Base-by-base conservation (phyloP, 352 stramenopile species). In the Phytophthora syringae region DNA sequence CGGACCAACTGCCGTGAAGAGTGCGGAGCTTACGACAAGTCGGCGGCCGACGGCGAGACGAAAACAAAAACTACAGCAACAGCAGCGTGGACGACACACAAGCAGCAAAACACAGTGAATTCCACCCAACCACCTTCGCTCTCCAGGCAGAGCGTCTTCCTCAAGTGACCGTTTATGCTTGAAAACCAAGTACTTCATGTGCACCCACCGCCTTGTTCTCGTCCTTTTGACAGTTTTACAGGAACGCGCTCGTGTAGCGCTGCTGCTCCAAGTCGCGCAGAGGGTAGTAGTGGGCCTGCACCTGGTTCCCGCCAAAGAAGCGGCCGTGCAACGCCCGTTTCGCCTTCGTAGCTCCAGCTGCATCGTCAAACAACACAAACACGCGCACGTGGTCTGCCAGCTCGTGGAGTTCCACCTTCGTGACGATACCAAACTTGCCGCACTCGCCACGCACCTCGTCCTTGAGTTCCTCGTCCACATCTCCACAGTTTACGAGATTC, bases 241-340 rank as follows among this genome's bases (percentile, higher is more conserved):
- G 54, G 60, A 92, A 92, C 12, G 32, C 69, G 40, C 80, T 84
- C 20, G 60, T 76, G 71, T 88, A 88, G 45, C 71, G 72, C 64
- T 80, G 64, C 27, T 70, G 52, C 24, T 74, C 50, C 48, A 89
- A 57, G 48, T 91, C 72, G 2, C 63, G 56, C 5, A 86, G 70
- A 51, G 73, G 60, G 48, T 90, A 93, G 30, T 86, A 91, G 32
- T 77, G 67, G 27, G 76, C 85, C 52, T 89, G 70, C 21, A 93
- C 85, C 60, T 90, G 76, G 57, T 92, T 90, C 3, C 85, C 83
- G 47, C 79, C 85, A 49, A 93, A 93, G 57, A 90, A 93, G 9
- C 85, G 82, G 15, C 85, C 85, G 43, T 90, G 80, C 30, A 93
- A 69, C 40, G 82, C 78, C 43, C 80, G 62, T 28, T 87, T 86